These are phyloP conservation scores for Trapa incisa DNA, from an alignment of 345 rosid genomes.

Conservation along the genomic window DNA sequence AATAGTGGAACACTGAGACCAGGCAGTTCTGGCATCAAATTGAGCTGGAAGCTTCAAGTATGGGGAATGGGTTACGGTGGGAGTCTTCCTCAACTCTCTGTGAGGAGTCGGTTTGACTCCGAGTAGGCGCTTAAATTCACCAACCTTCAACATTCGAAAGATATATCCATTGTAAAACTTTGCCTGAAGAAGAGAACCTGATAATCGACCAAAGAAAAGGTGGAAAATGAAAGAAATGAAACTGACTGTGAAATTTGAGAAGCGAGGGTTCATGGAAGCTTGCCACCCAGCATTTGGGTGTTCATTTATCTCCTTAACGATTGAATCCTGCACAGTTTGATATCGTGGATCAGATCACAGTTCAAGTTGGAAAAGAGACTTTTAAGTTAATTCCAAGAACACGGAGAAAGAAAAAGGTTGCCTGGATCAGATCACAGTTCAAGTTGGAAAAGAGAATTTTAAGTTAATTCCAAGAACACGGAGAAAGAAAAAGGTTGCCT, in stretches of 20 bases:
- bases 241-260: slow-evolving; percentile 57
- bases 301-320: slow-evolving; percentile 54
- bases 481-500: slow-evolving; percentile 29
- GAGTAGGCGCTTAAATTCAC: slow-evolving; percentile 66
- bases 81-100: slow-evolving; percentile 41
- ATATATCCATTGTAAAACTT: slow-evolving; percentile 1
- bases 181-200: not conserved
- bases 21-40: slow-evolving; percentile 78
- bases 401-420: not conserved
- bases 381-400: not conserved
- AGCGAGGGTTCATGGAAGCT: slow-evolving; percentile 58
- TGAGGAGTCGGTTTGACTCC: slow-evolving; percentile 65
- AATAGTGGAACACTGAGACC: slow-evolving; percentile 73
- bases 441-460: not conserved
- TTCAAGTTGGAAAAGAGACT: not conserved
- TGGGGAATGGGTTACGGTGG: slow-evolving; percentile 46
- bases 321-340: slow-evolving; percentile 43
- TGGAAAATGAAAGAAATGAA: not conserved
- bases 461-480: not conserved
- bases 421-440: slow-evolving; percentile 7
- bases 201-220: not conserved
- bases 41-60: slow-evolving; percentile 48
- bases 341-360: slow-evolving; percentile 7
- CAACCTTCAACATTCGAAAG: slow-evolving; percentile 40
- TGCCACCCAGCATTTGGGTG: slow-evolving; percentile 80